Evolutionary conservation across 208 protist genomes (phyloP).

Genomic region (Leishmania martiniquensis): DNA sequence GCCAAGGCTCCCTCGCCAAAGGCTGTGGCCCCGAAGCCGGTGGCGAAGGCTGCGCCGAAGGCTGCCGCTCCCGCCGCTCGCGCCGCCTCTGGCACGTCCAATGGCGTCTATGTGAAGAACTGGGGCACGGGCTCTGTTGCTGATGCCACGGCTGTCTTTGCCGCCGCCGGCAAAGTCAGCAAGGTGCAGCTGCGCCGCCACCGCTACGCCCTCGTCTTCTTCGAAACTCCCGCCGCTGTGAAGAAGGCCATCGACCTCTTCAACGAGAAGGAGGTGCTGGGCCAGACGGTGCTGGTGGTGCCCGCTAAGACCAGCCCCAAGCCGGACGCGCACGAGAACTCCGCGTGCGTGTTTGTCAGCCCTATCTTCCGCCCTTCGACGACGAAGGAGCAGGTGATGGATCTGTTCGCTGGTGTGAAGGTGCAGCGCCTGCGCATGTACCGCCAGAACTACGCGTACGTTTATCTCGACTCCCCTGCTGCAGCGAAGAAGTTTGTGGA

Average conservation of each 20-base stretch:
- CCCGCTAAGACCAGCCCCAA: conserved; percentile 79
- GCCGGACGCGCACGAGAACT: conserved; percentile 73
- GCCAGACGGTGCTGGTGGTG: conserved; percentile 64
- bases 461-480: conserved; percentile 74
- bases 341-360: conserved; percentile 74
- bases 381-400: conserved; percentile 67
- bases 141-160: conserved; percentile 61
- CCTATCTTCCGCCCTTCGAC: conserved; percentile 83
- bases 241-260: conserved; percentile 89
- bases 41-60: conserved; percentile 34
- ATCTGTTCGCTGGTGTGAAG: conserved; percentile 74
- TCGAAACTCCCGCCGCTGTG: conserved; percentile 78
- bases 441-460: conserved; percentile 84
- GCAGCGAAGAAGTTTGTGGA: conserved; percentile 71
- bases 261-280: conserved; percentile 83
- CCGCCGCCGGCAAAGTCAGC: conserved; percentile 59
- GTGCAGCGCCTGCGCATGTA: conserved; percentile 80
- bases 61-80: conserved; percentile 37
- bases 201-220: conserved; percentile 85
- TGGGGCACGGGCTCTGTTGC: conserved; percentile 76
- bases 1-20: conserved; percentile 49
- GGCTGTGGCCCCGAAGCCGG: conserved; percentile 37
- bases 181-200: conserved; percentile 71
- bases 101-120: conserved; percentile 90
- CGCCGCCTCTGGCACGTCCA: conserved; percentile 43